phyloP scores from a whole-genome alignment of 2,329 filamentous ascomycete genomes.

The Aspergillus japonicus region DNA sequence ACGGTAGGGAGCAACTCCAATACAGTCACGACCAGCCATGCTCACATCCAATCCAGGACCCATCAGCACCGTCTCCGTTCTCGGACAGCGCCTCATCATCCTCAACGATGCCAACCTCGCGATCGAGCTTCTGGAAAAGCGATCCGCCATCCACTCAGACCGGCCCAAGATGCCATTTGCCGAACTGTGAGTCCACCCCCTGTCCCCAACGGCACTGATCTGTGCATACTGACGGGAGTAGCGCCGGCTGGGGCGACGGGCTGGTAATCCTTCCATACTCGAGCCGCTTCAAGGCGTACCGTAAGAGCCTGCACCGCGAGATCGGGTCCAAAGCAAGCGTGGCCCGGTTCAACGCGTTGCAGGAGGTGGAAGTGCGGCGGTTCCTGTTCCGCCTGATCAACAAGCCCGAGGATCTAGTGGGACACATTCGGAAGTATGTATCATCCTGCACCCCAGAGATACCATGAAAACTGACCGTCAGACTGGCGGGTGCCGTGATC shows the following conservation, averaged over 20 bases:
- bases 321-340: conserved; percentile 46
- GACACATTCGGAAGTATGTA: conserved; percentile 41
- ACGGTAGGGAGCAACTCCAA: conserved; percentile 22
- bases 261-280: conserved; percentile 38
- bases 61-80: conserved; percentile 35
- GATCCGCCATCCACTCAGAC: conserved; percentile 27
- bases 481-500: conserved; percentile 40
- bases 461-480: background rate
- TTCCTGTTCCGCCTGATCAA: conserved; percentile 46
- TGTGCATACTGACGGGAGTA: background rate
- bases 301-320: conserved; percentile 46
- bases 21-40: no score
- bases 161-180: conserved; percentile 27
- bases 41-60: conserved; percentile 19
- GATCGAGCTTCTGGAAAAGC: conserved; percentile 34
- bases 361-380: conserved; percentile 45
- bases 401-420: conserved; percentile 37
- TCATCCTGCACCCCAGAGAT: background rate
- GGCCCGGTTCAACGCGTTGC: conserved; percentile 41
- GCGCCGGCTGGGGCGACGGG: conserved; percentile 40
- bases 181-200: conserved; percentile 26
- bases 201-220: background rate
- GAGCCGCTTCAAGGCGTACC: conserved; percentile 39
- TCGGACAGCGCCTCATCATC: conserved; percentile 34
- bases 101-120: conserved; percentile 32